phyloP scores from a whole-genome alignment of 2,329 filamentous ascomycete species.

The Cyphellophora attinorum region DNA sequence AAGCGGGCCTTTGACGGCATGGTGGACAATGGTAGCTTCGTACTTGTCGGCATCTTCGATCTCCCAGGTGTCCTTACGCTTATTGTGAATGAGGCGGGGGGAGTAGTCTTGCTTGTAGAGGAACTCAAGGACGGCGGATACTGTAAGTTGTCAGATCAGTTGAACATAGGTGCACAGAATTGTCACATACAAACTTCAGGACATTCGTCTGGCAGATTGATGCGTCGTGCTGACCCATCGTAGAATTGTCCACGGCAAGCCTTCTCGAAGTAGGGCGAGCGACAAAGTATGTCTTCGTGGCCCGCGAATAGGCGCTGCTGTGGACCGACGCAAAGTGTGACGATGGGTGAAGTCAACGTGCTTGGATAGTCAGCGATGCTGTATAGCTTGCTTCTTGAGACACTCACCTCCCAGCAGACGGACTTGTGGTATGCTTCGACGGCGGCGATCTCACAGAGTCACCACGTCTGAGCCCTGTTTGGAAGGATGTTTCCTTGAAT shows the following conservation, averaged over 20 bases:
- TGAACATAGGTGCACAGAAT: no score
- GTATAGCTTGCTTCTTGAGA: background rate
- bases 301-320: constrained; percentile 79
- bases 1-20: constrained; percentile 55
- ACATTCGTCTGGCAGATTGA: constrained; percentile 74
- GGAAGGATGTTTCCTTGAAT: constrained; percentile 22
- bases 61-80: constrained; percentile 69
- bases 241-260: constrained; percentile 55
- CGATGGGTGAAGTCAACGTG: constrained; percentile 56
- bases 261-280: constrained; percentile 69
- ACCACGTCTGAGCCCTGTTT: constrained; percentile 12
- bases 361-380: constrained; percentile 24
- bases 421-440: constrained; percentile 21
- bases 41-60: constrained; percentile 61
- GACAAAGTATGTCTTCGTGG: constrained; percentile 73
- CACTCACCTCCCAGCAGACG: constrained; percentile 27
- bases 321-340: constrained; percentile 71
- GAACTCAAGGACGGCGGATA: constrained; percentile 82
- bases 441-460: constrained; percentile 14
- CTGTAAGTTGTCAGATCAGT: no score
- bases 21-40: constrained; percentile 65
- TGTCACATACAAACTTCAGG: constrained; percentile 87
- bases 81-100: constrained; percentile 72
- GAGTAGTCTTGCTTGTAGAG: constrained; percentile 93
- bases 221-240: constrained; percentile 54